Conservation (phyloP, 345 rosid genomes). For the Acer yangbiense region DNA sequence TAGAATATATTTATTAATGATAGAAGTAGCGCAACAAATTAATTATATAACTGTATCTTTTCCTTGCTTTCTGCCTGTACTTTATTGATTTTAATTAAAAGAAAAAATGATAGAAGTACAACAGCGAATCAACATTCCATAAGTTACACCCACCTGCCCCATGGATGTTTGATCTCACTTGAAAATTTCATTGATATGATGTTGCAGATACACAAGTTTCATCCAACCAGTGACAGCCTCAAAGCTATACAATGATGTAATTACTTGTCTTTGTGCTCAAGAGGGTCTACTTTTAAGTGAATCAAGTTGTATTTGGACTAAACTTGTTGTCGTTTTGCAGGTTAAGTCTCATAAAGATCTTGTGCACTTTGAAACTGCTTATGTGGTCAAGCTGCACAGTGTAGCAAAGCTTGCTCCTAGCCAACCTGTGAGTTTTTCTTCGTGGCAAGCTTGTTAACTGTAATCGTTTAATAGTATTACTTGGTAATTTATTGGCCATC, state of each 20-base stretch:
- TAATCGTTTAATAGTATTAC: not conserved
- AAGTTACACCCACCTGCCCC: not conserved
- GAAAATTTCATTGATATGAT: conserved; percentile 15
- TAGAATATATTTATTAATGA: not conserved
- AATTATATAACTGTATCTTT: not conserved
- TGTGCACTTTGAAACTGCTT: conserved; percentile 92
- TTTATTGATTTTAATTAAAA: no score
- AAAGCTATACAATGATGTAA: conserved; percentile 87
- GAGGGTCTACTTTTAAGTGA: conserved; percentile 1
- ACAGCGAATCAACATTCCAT: not conserved
- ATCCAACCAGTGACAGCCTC: conserved; percentile 92
- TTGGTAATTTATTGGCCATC: not conserved
- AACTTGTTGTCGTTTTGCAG: conserved; percentile 41
- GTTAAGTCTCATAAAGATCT: conserved; percentile 90
- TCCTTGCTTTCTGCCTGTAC: not conserved
- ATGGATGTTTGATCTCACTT: not conserved
- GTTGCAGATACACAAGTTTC: conserved; percentile 91
- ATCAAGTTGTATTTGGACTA: conserved; percentile 14
- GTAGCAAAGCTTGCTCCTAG: conserved; percentile 85
- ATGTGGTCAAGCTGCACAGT: conserved; percentile 92
- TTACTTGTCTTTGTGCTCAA: conserved; percentile 17
- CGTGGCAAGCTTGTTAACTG: conserved; percentile 1
- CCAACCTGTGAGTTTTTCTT: conserved; percentile 62
- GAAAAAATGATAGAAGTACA: not conserved
- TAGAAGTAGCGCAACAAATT: not conserved